These are phyloP conservation scores for Geranomyces michiganensis DNA, from an alignment of 192 early-diverging fungal species.

Conservation along the genomic window DNA sequence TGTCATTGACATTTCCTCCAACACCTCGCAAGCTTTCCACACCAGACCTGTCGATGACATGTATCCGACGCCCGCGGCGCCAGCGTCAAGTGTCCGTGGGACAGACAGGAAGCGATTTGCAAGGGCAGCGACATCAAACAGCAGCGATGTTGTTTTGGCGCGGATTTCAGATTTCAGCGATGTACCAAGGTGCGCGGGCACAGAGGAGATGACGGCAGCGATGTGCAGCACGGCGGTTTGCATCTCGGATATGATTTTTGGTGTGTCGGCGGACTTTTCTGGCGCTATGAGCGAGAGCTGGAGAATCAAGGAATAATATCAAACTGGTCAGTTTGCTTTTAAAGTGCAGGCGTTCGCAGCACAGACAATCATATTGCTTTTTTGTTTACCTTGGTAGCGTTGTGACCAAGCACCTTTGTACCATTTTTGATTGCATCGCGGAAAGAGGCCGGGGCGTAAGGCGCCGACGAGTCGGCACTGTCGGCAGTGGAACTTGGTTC, in stretches of 20 bases:
- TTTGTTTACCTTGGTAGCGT: conserved; percentile 19
- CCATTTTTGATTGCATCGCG: conserved; percentile 1
- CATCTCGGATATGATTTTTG: conserved; percentile 7
- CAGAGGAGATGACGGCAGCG: conserved; percentile 2
- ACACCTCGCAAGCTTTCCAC: conserved; percentile 25
- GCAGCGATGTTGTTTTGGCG: conserved; percentile 2
- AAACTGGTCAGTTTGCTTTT: too few species aligned
- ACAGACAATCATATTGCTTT: too few species aligned
- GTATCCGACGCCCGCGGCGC: conserved; percentile 1
- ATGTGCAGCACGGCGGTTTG: conserved; percentile 18
- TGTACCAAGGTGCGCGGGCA: conserved; percentile 10
- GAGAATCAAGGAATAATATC: too few species aligned
- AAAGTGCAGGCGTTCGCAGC: too few species aligned
- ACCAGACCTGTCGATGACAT: conserved; percentile 19
- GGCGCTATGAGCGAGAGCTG: conserved; percentile 22
- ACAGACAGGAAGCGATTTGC: conserved; percentile 18
- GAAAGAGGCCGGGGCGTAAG: conserved; percentile 6
- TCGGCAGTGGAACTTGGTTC: background rate
- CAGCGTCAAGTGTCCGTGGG: background rate
- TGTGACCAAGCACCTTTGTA: conserved; percentile 9
- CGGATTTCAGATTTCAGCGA: conserved; percentile 20
- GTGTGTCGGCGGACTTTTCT: conserved; percentile 11
- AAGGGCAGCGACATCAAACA: conserved; percentile 19
- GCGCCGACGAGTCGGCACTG: background rate
- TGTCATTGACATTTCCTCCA: conserved; percentile 15